Percentiles rank a stretch among this genome's conserved stretches.
Evolutionary conservation across 2,329 filamentous ascomycete species (phyloP).

Genomic region (Aspergillus alliaceus): DNA sequence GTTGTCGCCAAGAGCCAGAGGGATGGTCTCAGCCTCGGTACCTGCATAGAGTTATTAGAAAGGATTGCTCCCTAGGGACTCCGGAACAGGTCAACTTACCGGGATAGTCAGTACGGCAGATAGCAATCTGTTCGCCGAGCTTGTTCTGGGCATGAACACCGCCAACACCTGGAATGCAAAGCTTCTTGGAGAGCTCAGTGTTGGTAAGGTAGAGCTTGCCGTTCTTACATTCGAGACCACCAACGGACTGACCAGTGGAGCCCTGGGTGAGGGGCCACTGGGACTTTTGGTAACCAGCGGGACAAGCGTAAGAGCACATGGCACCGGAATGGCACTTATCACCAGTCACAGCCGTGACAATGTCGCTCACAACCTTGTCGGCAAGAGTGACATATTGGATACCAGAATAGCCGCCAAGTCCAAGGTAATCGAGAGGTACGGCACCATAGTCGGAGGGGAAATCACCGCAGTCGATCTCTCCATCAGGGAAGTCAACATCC

Average conservation of each 20-base stretch:
- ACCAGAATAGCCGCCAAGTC: constrained; percentile 74
- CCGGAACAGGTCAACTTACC: constrained; percentile 50
- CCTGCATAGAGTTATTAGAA: constrained; percentile 33
- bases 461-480: constrained; percentile 65
- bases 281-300: constrained; percentile 85
- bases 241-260: constrained; percentile 76
- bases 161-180: constrained; percentile 73
- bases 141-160: constrained; percentile 76
- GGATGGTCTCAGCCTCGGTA: constrained; percentile 83
- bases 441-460: constrained; percentile 86
- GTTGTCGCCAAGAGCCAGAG: constrained; percentile 64
- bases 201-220: constrained; percentile 80
- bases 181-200: constrained; percentile 57
- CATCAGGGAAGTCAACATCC: constrained; percentile 71
- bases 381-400: constrained; percentile 65
- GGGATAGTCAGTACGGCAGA: constrained; percentile 96
- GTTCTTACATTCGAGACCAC: constrained; percentile 74
- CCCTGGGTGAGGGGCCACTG: constrained; percentile 86
- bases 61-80: background rate
- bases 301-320: constrained; percentile 93
- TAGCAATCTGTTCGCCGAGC: constrained; percentile 63
- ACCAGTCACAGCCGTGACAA: constrained; percentile 63
- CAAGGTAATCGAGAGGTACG: constrained; percentile 66
- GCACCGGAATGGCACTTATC: constrained; percentile 60
- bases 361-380: constrained; percentile 61